Percentiles rank a stretch among this genome's conserved stretches.
phyloP scores from a whole-genome alignment of 495 filamentous ascomycete genomes.

The Penicillium diatomitis region DNA sequence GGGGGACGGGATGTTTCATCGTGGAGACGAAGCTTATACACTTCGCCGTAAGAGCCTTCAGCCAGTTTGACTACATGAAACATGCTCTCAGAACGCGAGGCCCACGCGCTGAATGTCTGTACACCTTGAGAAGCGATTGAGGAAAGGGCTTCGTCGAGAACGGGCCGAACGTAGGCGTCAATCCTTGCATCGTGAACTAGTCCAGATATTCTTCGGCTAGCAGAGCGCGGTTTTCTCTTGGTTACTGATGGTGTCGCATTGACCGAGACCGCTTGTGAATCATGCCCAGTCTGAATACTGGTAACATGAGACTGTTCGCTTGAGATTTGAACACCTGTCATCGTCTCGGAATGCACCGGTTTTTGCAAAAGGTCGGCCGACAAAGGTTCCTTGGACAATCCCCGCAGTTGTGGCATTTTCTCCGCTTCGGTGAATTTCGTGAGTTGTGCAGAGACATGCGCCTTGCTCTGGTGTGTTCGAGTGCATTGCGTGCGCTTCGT shows the following conservation, averaged over 20 bases:
- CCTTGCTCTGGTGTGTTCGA: no score
- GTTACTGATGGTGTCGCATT: conserved; percentile 6
- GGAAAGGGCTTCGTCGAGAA: conserved; percentile 32
- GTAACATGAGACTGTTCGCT: not conserved
- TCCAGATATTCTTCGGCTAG: conserved; percentile 24
- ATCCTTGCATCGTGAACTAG: conserved; percentile 27
- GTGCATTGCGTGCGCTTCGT: no score
- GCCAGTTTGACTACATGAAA: conserved; percentile 40
- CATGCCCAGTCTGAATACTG: not conserved
- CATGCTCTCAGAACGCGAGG: conserved; percentile 29
- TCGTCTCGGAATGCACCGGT: conserved; percentile 11
- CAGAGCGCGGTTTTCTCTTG: conserved; percentile 11
- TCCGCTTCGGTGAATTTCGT: conserved; percentile 3
- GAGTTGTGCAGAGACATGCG: no score
- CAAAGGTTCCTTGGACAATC: not conserved
- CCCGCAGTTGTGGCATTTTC: not conserved
- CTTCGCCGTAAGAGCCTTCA: conserved; percentile 44
- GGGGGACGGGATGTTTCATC: conserved; percentile 28
- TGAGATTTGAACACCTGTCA: conserved; percentile 27
- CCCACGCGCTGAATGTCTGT: conserved; percentile 37
- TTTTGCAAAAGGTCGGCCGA: conserved; percentile 2
- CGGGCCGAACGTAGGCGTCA: conserved; percentile 30
- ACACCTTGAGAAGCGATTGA: conserved; percentile 28
- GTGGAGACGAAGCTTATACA: conserved; percentile 37
- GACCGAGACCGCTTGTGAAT: not conserved